Evolutionary conservation across 805 yeast species (phyloP), one percentile per base, ranked within the genome.

Genomic region (Yamadazyma nakazawae): DNA sequence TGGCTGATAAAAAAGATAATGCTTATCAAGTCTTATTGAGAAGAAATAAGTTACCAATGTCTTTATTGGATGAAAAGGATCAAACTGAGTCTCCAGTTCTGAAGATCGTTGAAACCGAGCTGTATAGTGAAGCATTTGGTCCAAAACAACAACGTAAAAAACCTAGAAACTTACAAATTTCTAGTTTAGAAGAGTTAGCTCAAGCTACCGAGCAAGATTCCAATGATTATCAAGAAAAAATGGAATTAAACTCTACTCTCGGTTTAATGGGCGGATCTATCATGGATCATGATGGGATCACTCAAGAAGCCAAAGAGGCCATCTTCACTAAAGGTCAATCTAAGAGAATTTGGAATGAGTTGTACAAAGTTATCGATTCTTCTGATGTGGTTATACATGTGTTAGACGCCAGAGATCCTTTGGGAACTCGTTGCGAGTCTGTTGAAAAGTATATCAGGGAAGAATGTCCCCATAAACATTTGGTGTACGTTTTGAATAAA

Each of bases 381-480:
- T 89, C 97, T 0, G 99, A 92, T 72, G 97, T 92, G 37, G 96
- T 92, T 34, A 87, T 92, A 50, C 97, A 94, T 59, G 99, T 94
- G 19, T 73, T 92, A 46, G 99, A 92, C 70, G 99, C 99, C 2
- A 84, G 99, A 70, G 97, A 92, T 72, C 99, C 99, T 18, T 62
- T 90, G 54, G 99, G 99, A 45, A 92, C 99, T 9, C 80, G 98
- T 57, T 92, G 99, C 76, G 84, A 78, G 57, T 79, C 95, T 2
- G 97, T 92, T 46, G 97, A 94, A 67, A 90, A 89, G 60, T 91
- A 89, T 64, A 88, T 92, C 65, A 81, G 79, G 58, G 92, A 88
- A 55, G 99, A 92, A 70, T 90, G 96, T 62, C 88, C 98, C 12
- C 99, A 94, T 65, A 92, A 92, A 71, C 99, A 94, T 76, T 76